These are phyloP conservation scores for Myxozyma neotropica DNA, from an alignment of 805 yeast genomes.

Conservation along the genomic window DNA sequence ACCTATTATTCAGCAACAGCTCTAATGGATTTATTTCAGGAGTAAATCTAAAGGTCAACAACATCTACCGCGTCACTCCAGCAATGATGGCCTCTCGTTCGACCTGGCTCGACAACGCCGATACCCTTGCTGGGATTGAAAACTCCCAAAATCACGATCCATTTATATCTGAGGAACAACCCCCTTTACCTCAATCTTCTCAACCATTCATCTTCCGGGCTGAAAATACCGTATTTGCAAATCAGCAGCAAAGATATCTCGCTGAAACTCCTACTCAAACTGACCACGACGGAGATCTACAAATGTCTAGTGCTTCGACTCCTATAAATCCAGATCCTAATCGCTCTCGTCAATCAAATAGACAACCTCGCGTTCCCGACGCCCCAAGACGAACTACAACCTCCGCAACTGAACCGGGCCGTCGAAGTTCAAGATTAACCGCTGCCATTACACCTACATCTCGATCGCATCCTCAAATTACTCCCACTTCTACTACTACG, in stretches of 20 bases:
- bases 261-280: background rate
- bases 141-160: constrained; percentile 31
- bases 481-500: background rate
- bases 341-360: background rate
- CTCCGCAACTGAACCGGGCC: background rate
- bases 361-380: constrained; percentile 18
- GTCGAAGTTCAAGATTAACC: constrained; percentile 7
- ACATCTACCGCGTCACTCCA: constrained; percentile 37
- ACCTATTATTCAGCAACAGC: too few relatives aligned
- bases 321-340: constrained; percentile 4
- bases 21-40: too few relatives aligned
- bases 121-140: constrained; percentile 12
- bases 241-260: background rate
- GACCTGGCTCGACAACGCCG: constrained; percentile 29
- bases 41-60: constrained; percentile 62
- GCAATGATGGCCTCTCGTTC: constrained; percentile 30
- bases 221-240: background rate
- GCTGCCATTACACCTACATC: too few relatives aligned
- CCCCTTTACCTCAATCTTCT: background rate
- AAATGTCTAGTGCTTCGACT: constrained; percentile 4
- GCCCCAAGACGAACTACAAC: constrained; percentile 18
- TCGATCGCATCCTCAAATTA: background rate
- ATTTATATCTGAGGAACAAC: constrained; percentile 3
- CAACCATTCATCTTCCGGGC: constrained; percentile 12
- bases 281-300: constrained; percentile 9